A percentile compares a stretch with the other conserved stretches of the same genome.
These are phyloP conservation scores for Arthroderma sp. DNA, from an alignment of 2,329 filamentous ascomycete species.

Conservation along the genomic window DNA sequence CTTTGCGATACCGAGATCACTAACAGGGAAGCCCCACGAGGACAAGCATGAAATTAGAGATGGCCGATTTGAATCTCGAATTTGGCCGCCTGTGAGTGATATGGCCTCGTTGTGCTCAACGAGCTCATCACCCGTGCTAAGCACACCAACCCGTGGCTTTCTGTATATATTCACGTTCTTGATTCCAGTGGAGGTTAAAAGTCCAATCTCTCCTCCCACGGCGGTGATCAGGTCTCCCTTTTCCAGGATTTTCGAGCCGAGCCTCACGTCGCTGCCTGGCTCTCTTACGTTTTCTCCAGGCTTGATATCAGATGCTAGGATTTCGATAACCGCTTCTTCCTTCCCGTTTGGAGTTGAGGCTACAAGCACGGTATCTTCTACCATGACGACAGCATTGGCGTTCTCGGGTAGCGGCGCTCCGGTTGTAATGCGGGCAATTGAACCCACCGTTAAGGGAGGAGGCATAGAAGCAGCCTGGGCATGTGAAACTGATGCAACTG, in stretches of 20 bases:
- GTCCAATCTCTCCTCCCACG: slow-evolving; percentile 78
- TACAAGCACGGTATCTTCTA: slow-evolving; percentile 76
- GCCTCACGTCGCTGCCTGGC: slow-evolving; percentile 71
- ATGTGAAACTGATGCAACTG: slow-evolving; percentile 76
- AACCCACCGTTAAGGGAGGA: slow-evolving; percentile 51
- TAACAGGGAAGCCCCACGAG: slow-evolving; percentile 60
- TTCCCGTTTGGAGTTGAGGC: slow-evolving; percentile 62
- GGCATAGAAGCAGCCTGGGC: slow-evolving; percentile 59
- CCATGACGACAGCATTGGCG: slow-evolving; percentile 88
- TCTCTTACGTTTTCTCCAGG: slow-evolving; percentile 81
- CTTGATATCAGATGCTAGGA: slow-evolving; percentile 62
- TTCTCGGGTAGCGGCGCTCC: slow-evolving; percentile 81
- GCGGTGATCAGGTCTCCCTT: slow-evolving; percentile 74
- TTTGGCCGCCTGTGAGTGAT: slow-evolving; percentile 61
- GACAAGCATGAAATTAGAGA: slow-evolving; percentile 66
- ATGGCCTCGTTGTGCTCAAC: slow-evolving; percentile 54
- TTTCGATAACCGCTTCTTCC: slow-evolving; percentile 81
- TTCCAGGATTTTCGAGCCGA: slow-evolving; percentile 55
- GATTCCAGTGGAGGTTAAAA: slow-evolving; percentile 74
- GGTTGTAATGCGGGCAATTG: slow-evolving; percentile 84
- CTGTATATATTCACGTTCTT: slow-evolving; percentile 57
- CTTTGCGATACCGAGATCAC: slow-evolving; percentile 72
- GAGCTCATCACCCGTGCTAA: slow-evolving; percentile 93
- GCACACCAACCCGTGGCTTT: slow-evolving; percentile 66
- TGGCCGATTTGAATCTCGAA: slow-evolving; percentile 84